Base-by-base conservation (phyloP, 805 yeast genomes). In the Saccharomycopsis babjevae region DNA sequence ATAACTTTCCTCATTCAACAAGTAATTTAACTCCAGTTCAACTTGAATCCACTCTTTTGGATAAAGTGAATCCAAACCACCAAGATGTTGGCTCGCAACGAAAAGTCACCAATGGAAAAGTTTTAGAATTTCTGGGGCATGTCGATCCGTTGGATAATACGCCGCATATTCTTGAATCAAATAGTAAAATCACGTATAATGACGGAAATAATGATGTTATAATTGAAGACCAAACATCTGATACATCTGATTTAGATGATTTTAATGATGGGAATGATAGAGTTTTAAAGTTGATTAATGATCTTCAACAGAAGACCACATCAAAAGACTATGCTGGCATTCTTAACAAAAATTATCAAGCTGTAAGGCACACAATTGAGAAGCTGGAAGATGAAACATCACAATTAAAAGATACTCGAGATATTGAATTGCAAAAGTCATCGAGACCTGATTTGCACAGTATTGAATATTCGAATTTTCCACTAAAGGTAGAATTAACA, bases 401-500 rank as follows among this genome's bases (percentile, higher is more conserved):
- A 4, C 32, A 25, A 46, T 2, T 25, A 22, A 22, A 46, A 22
- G 32, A 46, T 10, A 13, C n/a, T 10, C 28, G 1, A 10, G 28
- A 46, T 46, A 25, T 15, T 22, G 30, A 11, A 46, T 11, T 28
- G 28, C 32, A 46, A 46, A 46, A 22, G 1, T 16, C 32, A 11
- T 25, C 10, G 4, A 46, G 22, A 13, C n/a, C 52, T 56, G 56
- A 52, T 20, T 3, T 18, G 54, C 20, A 46, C 28, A 57, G 34
- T 32, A 42, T n/a, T 22, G 38, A 22, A 4, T 3, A 57, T 22
- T 16, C 34, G 6, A 74, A 77, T 50, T 87, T 77, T 66, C 88
- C 91, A 2, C 73, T 90, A 36, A 88, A 97, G 0, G 97, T 92
- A 0, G 97, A 93, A 70, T 74, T 93, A 62, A 83, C 89, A 59